Evolutionary conservation across 768 basidiomycete genomes (phyloP).

Genomic region (Macrolepiota dolichaula): DNA sequence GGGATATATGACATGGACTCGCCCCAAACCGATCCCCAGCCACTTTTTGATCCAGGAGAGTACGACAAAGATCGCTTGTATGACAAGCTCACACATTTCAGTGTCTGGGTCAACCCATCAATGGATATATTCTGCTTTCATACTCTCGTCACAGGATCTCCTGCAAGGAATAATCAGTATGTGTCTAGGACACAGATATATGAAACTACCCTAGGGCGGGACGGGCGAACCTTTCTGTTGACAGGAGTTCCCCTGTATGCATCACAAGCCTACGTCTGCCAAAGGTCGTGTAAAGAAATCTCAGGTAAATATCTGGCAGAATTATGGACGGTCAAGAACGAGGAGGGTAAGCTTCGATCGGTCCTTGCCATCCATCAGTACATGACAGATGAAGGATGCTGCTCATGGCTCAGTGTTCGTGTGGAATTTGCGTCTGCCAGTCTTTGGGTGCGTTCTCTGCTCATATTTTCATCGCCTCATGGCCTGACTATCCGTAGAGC

Average conservation of each 20-base stretch:
- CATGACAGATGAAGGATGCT: not conserved
- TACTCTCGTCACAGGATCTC: not conserved
- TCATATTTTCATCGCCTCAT: not conserved
- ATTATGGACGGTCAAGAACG: not conserved
- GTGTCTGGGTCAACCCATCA: not conserved
- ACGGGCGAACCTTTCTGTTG: not conserved
- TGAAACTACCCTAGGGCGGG: not conserved
- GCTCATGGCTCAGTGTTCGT: not conserved
- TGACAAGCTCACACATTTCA: not conserved
- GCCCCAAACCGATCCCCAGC: not conserved
- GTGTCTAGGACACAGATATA: not conserved
- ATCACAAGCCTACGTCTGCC: not conserved
- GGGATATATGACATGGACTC: not conserved
- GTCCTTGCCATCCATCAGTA: not conserved
- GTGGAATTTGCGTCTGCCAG: not conserved
- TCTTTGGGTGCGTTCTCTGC: not conserved
- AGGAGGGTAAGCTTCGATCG: not conserved
- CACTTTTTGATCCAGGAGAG: not conserved
- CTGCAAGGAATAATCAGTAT: not conserved
- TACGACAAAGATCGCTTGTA: not conserved
- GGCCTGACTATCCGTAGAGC: not conserved
- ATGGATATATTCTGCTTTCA: not conserved
- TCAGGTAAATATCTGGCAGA: not conserved
- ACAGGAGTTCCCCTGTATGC: not conserved
- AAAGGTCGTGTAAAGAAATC: not conserved